Conservation (phyloP, 1,284 basidiomycete genomes). For the Sutorius eximius region DNA sequence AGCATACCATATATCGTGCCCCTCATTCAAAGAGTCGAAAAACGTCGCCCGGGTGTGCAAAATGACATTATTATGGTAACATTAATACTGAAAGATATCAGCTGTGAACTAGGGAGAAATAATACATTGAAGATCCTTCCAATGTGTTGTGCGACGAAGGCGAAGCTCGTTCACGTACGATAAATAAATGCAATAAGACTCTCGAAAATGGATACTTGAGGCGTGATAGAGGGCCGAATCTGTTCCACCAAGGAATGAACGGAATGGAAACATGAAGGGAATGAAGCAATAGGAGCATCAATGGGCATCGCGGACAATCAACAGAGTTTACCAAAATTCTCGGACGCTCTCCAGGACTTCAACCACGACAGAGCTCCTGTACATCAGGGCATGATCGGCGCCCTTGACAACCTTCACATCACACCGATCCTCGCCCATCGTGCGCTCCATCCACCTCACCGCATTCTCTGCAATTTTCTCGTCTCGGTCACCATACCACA, state of each 20-base stretch:
- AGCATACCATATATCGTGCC: neutral
- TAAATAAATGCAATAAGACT: slow-evolving; percentile 20
- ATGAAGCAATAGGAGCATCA: slow-evolving; percentile 17
- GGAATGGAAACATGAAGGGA: slow-evolving; percentile 20
- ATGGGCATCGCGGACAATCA: slow-evolving; percentile 1
- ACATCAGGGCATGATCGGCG: slow-evolving; percentile 93
- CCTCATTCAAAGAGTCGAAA: neutral
- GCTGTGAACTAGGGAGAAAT: slow-evolving; percentile 24
- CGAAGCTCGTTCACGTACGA: slow-evolving; percentile 29
- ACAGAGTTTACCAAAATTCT: slow-evolving; percentile 52
- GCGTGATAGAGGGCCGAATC: slow-evolving; percentile 4
- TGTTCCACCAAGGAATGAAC: slow-evolving; percentile 17
- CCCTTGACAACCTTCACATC: slow-evolving; percentile 80
- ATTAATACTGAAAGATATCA: slow-evolving; percentile 32
- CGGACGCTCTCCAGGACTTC: slow-evolving; percentile 78
- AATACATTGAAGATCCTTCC: slow-evolving; percentile 37
- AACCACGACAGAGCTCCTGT: slow-evolving; percentile 82
- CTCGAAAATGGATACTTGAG: slow-evolving; percentile 3
- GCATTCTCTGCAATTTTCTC: slow-evolving; percentile 90
- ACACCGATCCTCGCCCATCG: slow-evolving; percentile 77
- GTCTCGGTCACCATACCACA: slow-evolving; percentile 94
- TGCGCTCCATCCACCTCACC: slow-evolving; percentile 87
- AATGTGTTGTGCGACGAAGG: slow-evolving; percentile 16
- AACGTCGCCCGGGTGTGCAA: slow-evolving; percentile 22
- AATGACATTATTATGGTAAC: slow-evolving; percentile 35